phyloP scores from a whole-genome alignment of 371 early-diverging fungal genomes.

The Rhizopus arrhizus region DNA sequence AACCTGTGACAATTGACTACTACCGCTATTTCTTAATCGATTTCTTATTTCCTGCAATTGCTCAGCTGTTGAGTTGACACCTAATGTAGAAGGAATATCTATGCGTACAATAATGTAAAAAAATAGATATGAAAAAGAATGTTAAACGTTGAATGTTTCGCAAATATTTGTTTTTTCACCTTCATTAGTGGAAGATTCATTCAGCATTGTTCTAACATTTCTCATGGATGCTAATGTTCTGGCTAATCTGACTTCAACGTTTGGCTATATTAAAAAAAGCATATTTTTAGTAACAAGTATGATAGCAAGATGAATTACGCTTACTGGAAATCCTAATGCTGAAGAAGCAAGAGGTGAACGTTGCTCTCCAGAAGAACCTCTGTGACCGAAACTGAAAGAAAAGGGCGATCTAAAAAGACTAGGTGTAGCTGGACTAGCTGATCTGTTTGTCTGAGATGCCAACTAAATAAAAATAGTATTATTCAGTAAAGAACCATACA shows the following conservation, averaged over 20 bases:
- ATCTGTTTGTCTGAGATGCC: neutral
- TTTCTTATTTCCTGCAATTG: conserved; percentile 45
- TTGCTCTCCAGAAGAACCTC: conserved; percentile 7
- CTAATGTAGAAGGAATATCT: neutral
- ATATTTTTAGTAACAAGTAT: neutral
- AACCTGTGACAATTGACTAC: conserved; percentile 40
- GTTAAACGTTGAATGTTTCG: neutral
- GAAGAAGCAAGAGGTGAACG: conserved; percentile 6
- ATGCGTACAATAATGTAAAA: neutral
- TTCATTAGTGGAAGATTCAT: conserved; percentile 23
- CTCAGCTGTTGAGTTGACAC: conserved; percentile 27
- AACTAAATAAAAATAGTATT: neutral
- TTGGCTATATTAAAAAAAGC: conserved; percentile 29
- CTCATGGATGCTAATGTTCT: conserved; percentile 49
- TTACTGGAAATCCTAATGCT: conserved; percentile 36
- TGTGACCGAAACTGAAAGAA: conserved; percentile 21
- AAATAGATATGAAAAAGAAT: neutral
- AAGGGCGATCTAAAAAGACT: conserved; percentile 16
- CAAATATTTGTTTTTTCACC: neutral
- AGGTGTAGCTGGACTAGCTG: neutral
- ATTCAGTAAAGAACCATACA: neutral
- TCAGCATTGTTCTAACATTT: conserved; percentile 46
- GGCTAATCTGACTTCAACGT: conserved; percentile 49
- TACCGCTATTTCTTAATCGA: conserved; percentile 35
- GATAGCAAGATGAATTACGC: neutral